phyloP scores from a whole-genome alignment of 139 green algal species.

The Dunaliella primolecta region DNA sequence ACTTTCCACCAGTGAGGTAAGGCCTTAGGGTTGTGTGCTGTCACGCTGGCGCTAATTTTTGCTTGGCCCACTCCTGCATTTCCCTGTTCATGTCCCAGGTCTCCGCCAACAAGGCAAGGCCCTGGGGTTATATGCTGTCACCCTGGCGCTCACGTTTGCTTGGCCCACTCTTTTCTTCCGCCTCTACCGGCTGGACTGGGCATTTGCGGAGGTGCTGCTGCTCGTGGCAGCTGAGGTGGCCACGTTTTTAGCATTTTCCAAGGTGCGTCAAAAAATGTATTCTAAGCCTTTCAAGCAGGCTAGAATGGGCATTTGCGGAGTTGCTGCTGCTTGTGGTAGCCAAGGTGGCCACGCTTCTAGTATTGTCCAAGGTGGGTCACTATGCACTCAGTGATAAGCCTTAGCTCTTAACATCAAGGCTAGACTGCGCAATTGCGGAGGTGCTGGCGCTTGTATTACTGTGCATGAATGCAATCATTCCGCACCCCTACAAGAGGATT shows the following conservation, averaged over 20 bases:
- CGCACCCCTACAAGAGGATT: too few relatives aligned
- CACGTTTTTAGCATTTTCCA: background rate
- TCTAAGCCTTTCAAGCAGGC: too few relatives aligned
- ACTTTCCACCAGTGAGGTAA: background rate
- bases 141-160: background rate
- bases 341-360: background rate
- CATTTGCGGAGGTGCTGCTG: background rate
- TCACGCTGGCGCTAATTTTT: background rate
- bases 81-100: too few relatives aligned
- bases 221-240: background rate
- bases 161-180: constrained; percentile 18
- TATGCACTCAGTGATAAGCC: too few relatives aligned
- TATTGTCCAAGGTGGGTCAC: background rate
- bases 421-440: constrained; percentile 13
- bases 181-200: constrained; percentile 12
- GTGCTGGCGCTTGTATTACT: background rate
- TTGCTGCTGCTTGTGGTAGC: background rate
- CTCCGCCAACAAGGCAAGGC: background rate
- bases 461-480: too few relatives aligned
- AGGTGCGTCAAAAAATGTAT: background rate
- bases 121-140: background rate
- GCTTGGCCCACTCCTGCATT: background rate
- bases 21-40: background rate
- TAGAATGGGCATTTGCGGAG: constrained; percentile 14
- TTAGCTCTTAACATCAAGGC: too few relatives aligned